These are phyloP conservation scores for Mortierella sp. DNA, from an alignment of 371 early-diverging fungal genomes.

Conservation along the genomic window DNA sequence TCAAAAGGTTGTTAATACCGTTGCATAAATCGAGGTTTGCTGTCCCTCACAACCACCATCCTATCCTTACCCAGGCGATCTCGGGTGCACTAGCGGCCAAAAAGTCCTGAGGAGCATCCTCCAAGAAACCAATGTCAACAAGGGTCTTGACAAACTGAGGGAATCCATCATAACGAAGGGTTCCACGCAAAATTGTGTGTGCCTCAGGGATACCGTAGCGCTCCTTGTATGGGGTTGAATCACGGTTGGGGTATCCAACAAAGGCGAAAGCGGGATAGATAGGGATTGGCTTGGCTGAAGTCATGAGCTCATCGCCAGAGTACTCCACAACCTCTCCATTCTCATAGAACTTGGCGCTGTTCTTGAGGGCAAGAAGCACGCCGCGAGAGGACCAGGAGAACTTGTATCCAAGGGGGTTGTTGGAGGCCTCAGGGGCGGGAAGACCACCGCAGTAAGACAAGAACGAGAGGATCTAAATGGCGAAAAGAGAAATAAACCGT, in stretches of 20 bases:
- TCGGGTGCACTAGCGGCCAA: conserved; percentile 65
- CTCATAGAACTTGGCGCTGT: conserved; percentile 88
- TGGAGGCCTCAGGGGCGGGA: conserved; percentile 97
- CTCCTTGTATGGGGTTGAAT: conserved; percentile 94
- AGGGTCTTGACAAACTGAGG: conserved; percentile 92
- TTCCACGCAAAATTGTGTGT: conserved; percentile 93
- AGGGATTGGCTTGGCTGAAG: conserved; percentile 87
- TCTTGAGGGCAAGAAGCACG: conserved; percentile 94
- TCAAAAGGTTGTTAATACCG: not conserved
- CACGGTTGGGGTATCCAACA: conserved; percentile 96
- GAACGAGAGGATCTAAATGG: conserved; percentile 77
- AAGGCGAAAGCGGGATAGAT: conserved; percentile 91
- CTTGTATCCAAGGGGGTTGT: conserved; percentile 99
- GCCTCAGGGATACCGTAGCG: conserved; percentile 97
- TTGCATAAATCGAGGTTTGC: not conserved
- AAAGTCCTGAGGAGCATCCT: conserved; percentile 76
- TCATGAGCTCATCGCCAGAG: conserved; percentile 88
- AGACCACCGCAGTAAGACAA: conserved; percentile 98
- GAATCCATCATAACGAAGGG: conserved; percentile 94
- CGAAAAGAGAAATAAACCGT: conserved; percentile 3
- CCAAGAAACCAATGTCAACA: conserved; percentile 92
- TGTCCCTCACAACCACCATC: conserved; percentile 11
- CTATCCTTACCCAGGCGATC: conserved; percentile 76
- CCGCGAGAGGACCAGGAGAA: conserved; percentile 98
- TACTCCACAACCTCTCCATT: conserved; percentile 93